Evolutionary conservation across 2,329 filamentous ascomycete genomes (phyloP).

Genomic region (Scedosporium boydii): DNA sequence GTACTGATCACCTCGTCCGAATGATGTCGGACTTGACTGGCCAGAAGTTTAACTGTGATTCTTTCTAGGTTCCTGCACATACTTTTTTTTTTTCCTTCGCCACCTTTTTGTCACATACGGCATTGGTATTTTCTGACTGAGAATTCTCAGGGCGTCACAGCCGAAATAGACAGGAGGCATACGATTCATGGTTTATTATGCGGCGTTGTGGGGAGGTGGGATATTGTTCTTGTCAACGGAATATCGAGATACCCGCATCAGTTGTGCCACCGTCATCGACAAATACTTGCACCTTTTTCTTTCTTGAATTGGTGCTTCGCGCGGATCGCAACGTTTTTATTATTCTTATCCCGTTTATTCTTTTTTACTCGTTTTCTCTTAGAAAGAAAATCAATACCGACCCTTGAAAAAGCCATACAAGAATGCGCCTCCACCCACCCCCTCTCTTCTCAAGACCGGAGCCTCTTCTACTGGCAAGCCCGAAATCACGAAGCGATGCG

Average conservation of each 20-base stretch:
- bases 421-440: not conserved
- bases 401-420: not conserved
- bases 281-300: no score
- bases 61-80: no score
- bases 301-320: no score
- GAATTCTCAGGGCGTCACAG: not conserved
- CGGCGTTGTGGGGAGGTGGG: not conserved
- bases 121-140: not conserved
- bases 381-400: not conserved
- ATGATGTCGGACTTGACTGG: no score
- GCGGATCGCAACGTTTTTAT: not conserved
- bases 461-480: not conserved
- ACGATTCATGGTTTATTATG: not conserved
- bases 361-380: not conserved
- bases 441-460: not conserved
- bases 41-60: no score
- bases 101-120: not conserved
- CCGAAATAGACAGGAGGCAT: not conserved
- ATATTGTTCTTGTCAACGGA: not conserved
- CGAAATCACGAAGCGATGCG: not conserved
- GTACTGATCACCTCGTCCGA: no score
- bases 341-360: not conserved
- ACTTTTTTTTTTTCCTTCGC: no score
- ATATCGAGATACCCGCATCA: conserved; percentile 1
- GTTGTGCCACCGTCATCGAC: no score